phyloP scores from a whole-genome alignment of 176 grass and related monocot genomes.

The Aegilops longissima region DNA sequence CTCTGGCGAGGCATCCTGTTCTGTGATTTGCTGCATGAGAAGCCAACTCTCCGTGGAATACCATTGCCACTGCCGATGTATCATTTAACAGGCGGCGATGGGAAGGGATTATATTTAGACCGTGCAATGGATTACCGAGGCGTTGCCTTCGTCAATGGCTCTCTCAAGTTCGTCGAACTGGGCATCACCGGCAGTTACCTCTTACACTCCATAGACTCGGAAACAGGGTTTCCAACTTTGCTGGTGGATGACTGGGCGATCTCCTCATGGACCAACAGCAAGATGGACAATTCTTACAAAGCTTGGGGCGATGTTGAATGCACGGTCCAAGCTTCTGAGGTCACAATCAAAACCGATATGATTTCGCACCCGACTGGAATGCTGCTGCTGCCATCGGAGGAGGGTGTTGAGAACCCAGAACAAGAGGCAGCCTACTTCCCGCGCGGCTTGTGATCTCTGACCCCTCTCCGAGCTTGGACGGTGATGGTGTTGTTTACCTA shows the following conservation, averaged over 20 bases:
- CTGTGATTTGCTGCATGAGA: neutral
- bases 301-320: neutral
- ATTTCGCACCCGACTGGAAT: neutral
- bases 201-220: neutral
- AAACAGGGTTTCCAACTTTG: neutral
- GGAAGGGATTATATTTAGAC: too few species aligned
- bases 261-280: neutral
- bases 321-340: neutral
- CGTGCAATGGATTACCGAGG: neutral
- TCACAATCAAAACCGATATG: neutral
- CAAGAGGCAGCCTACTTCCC: too few species aligned
- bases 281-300: neutral
- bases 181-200: neutral
- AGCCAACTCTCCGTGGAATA: neutral
- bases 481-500: too few species aligned
- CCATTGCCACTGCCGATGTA: neutral
- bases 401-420: too few species aligned
- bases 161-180: neutral
- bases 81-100: neutral
- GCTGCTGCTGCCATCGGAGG: neutral
- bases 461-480: too few species aligned
- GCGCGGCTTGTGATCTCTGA: too few species aligned
- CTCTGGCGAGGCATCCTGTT: neutral
- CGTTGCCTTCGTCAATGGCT: neutral
- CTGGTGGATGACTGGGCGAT: neutral